Percentiles rank a stretch among this genome's conserved stretches.
Evolutionary conservation across 805 yeast genomes (phyloP).

Genomic region (Ogataea saltuana): DNA sequence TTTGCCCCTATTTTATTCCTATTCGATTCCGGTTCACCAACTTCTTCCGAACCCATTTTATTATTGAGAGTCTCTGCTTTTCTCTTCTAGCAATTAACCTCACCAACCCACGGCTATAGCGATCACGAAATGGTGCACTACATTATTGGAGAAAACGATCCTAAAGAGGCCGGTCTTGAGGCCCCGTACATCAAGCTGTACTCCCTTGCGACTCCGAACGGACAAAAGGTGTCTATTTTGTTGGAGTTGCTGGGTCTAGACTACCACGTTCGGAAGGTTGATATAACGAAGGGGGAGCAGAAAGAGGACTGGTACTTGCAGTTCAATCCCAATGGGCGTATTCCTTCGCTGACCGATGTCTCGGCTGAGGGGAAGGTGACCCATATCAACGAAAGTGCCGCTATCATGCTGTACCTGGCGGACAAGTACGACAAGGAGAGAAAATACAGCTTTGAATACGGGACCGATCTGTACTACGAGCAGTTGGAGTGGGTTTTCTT

Average conservation of each 20-base stretch:
- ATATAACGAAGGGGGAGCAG: slow-evolving; percentile 44
- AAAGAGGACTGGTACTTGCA: slow-evolving; percentile 58
- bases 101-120: slow-evolving; percentile 5
- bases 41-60: too few relatives aligned
- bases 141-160: slow-evolving; percentile 37
- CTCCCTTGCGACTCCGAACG: slow-evolving; percentile 46
- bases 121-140: slow-evolving; percentile 32
- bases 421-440: slow-evolving; percentile 60
- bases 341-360: slow-evolving; percentile 53
- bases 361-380: slow-evolving; percentile 43
- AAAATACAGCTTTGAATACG: slow-evolving; percentile 43
- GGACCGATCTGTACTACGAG: slow-evolving; percentile 48
- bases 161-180: slow-evolving; percentile 32
- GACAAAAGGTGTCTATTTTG: slow-evolving; percentile 42
- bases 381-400: slow-evolving; percentile 58
- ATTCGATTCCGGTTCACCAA: too few relatives aligned
- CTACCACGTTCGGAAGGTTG: slow-evolving; percentile 43
- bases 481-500: slow-evolving; percentile 54
- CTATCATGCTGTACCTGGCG: slow-evolving; percentile 58
- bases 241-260: slow-evolving; percentile 45
- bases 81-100: not conserved
- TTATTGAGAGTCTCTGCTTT: too few relatives aligned
- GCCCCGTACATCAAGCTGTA: slow-evolving; percentile 48
- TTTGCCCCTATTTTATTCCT: too few relatives aligned
- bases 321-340: slow-evolving; percentile 62